These are phyloP conservation scores for Aspergillus thermomutatus DNA, from an alignment of 2,329 filamentous ascomycete species.

Conservation along the genomic window DNA sequence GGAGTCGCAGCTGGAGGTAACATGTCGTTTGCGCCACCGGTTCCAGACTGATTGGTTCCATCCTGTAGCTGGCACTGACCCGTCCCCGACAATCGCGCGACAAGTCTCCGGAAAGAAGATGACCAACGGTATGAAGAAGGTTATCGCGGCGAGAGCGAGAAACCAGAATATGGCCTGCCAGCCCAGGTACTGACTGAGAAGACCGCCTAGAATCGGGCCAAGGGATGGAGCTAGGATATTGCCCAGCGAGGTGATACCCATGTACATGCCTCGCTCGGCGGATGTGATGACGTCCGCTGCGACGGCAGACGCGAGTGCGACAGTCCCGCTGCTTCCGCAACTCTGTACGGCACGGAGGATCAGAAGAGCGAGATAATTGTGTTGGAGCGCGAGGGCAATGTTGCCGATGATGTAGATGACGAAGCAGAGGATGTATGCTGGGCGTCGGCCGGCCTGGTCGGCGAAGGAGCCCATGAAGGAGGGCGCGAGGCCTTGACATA, in stretches of 20 bases:
- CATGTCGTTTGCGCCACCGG: not conserved
- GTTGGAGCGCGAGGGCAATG: constrained; percentile 38
- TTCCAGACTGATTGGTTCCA: constrained; percentile 29
- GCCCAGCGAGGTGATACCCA: constrained; percentile 34
- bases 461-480: constrained; percentile 47
- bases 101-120: constrained; percentile 36
- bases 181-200: constrained; percentile 46
- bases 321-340: constrained; percentile 39
- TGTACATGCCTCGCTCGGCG: constrained; percentile 41
- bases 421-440: constrained; percentile 47
- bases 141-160: constrained; percentile 41
- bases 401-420: constrained; percentile 42
- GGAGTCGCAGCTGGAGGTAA: not conserved
- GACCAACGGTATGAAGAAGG: constrained; percentile 21
- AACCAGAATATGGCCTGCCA: constrained; percentile 56
- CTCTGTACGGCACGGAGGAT: constrained; percentile 44
- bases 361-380: constrained; percentile 36
- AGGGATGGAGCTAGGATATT: constrained; percentile 45
- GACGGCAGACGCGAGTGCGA: constrained; percentile 40
- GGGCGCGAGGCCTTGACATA: constrained; percentile 51
- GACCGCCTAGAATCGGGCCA: constrained; percentile 51
- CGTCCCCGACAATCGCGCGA: constrained; percentile 34
- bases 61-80: constrained; percentile 21
- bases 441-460: constrained; percentile 47
- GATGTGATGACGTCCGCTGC: constrained; percentile 41